Evolutionary conservation across 2,329 filamentous ascomycete genomes (phyloP).

Genomic region (Cladosporium austrohemisphaericum): DNA sequence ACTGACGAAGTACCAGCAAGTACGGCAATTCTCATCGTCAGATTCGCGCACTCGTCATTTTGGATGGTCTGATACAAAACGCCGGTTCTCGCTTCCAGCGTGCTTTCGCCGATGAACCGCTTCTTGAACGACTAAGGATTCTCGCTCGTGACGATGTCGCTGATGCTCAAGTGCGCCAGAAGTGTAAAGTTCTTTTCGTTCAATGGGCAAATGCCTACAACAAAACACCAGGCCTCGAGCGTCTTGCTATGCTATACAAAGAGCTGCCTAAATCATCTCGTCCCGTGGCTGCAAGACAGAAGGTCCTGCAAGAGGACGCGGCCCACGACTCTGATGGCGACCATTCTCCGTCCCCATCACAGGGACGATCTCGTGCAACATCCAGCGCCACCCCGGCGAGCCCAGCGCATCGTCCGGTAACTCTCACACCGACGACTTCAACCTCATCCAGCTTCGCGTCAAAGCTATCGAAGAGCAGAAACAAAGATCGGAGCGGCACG

Average conservation of each 20-base stretch:
- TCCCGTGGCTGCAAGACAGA: constrained; percentile 66
- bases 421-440: constrained; percentile 30
- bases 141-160: constrained; percentile 81
- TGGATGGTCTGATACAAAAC: constrained; percentile 94
- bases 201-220: constrained; percentile 84
- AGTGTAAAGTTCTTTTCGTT: constrained; percentile 80
- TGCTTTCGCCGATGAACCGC: constrained; percentile 81
- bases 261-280: constrained; percentile 65
- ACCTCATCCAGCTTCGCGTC: constrained; percentile 24
- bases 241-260: constrained; percentile 73
- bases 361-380: constrained; percentile 16
- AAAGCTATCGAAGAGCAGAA: constrained; percentile 34
- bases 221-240: constrained; percentile 71
- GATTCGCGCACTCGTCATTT: constrained; percentile 77
- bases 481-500: constrained; percentile 50
- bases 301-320: constrained; percentile 76
- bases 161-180: constrained; percentile 79
- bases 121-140: constrained; percentile 85
- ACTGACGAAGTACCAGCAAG: constrained; percentile 55
- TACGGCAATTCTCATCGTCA: constrained; percentile 95
- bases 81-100: constrained; percentile 83
- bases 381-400: constrained; percentile 19
- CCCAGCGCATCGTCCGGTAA: constrained; percentile 27
- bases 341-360: not conserved
- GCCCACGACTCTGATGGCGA: constrained; percentile 58